Percentiles rank a stretch among this genome's conserved stretches.
These are phyloP conservation scores for Tylopilus sp. DNA, from an alignment of 1,284 basidiomycete species.

Conservation along the genomic window DNA sequence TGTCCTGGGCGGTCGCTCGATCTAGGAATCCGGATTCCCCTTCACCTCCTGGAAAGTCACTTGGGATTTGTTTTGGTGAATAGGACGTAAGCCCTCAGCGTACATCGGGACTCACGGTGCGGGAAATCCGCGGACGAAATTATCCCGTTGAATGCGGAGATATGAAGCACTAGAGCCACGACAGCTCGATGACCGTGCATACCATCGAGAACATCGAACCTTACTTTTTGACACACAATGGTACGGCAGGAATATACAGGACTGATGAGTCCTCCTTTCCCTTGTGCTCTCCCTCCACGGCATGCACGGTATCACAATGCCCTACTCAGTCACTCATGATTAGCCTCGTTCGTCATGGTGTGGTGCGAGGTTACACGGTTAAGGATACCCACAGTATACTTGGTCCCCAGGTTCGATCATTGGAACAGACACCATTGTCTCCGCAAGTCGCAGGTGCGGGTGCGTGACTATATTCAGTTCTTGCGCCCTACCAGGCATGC, in stretches of 20 bases:
- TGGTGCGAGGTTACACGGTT: not conserved
- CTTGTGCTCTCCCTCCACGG: conserved; percentile 61
- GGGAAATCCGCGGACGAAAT: conserved; percentile 55
- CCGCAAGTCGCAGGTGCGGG: conserved; percentile 63
- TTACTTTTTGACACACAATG: conserved; percentile 63
- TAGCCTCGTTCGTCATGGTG: not conserved
- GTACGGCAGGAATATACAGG: conserved; percentile 77
- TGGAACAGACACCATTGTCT: conserved; percentile 52
- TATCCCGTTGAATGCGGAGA: conserved; percentile 54
- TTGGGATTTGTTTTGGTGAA: conserved; percentile 20
- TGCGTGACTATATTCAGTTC: conserved; percentile 61
- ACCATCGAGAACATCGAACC: conserved; percentile 9
- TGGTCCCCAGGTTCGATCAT: conserved; percentile 68
- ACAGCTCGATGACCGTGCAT: not conserved
- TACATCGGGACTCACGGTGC: conserved; percentile 44
- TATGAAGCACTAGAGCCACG: conserved; percentile 49
- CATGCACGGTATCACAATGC: conserved; percentile 68
- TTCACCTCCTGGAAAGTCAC: conserved; percentile 72
- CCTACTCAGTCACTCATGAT: conserved; percentile 33
- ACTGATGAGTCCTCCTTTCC: conserved; percentile 69
- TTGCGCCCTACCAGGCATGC: conserved; percentile 58
- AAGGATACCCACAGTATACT: conserved; percentile 56
- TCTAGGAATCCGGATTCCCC: conserved; percentile 61
- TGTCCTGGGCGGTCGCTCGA: conserved; percentile 43
- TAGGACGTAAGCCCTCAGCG: not conserved